Evolutionary conservation across 148 eudicot species (phyloP), one percentile per base, ranked within the genome.

Genomic region (Amaranthus hypochondriacus): DNA sequence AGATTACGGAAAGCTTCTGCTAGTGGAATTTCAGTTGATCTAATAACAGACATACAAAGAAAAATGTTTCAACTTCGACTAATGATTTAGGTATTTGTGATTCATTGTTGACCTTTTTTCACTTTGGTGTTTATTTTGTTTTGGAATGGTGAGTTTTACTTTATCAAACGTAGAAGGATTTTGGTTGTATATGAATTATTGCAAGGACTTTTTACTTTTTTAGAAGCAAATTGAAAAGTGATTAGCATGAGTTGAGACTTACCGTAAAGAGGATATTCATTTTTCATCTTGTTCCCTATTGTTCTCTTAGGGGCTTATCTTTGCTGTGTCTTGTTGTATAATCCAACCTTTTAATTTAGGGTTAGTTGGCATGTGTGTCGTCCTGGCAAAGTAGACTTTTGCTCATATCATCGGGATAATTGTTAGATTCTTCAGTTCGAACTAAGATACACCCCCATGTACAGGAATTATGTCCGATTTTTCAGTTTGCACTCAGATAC

Each of bases 11-110:
- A 83, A 85, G 87, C 90, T 74, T 90, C 93, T 74, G 73, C 87
- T 55, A 70, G 73, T 83, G 96, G 82, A 63, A 87, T 70, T 73
- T 80, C 70, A 52, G 15, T 73, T 59, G 93, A 84, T 80, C 50
- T 49, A 80, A 62, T 76, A 83, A 85, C 76, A 81, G 71, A 63
- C 81, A 75, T 53, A 11, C 74, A 51, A 79, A 75, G 69, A 90
- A 58, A 66, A 86, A 92, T 83, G 89, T 77, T 10, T 89, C 97
- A 77, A 95, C 97, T 71, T 95, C 97, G 75, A 95, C 97, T 12
- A 83, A 81, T 79, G 96, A 89, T 87, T 78, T 95, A 76, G 81
- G 99, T 92, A 81, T 59, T 77, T 80, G 52, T 60, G 65, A 14
- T 53, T 49, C 59, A 47, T 60, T 52, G 15, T 28, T 28, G 39